Evolutionary conservation across 495 filamentous ascomycete species (phyloP).

Genomic region (Daldinia bambusicola): DNA sequence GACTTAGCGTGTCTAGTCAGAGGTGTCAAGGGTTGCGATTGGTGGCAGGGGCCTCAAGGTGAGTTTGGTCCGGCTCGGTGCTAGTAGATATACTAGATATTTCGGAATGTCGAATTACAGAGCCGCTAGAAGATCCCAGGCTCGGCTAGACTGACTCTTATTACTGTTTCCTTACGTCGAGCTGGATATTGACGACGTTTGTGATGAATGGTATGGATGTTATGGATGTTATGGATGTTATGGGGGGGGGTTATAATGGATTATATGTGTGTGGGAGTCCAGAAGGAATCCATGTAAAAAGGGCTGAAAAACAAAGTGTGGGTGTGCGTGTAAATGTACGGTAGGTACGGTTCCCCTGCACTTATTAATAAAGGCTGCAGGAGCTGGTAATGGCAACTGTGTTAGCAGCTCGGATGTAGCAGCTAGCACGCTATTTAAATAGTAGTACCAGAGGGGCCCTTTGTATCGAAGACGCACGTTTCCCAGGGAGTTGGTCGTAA

Average conservation of each 20-base stretch:
- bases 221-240: too few species aligned
- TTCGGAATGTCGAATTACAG: slow-evolving; percentile 43
- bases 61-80: slow-evolving; percentile 41
- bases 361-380: slow-evolving; percentile 11
- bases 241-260: slow-evolving; percentile 4
- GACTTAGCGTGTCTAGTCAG: slow-evolving; percentile 44
- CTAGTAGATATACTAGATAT: slow-evolving; percentile 20
- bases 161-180: slow-evolving; percentile 31
- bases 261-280: slow-evolving; percentile 16
- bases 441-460: not conserved
- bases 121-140: slow-evolving; percentile 37
- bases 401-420: too few species aligned
- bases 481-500: not conserved
- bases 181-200: slow-evolving; percentile 19
- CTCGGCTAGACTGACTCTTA: slow-evolving; percentile 39
- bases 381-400: not conserved
- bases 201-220: not conserved
- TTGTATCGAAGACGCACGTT: too few species aligned
- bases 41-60: slow-evolving; percentile 35
- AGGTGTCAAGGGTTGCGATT: slow-evolving; percentile 42
- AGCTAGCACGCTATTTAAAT: not conserved
- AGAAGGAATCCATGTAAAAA: slow-evolving; percentile 28
- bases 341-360: slow-evolving; percentile 17
- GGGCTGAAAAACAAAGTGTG: slow-evolving; percentile 7
- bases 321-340: slow-evolving; percentile 15